phyloP scores from a whole-genome alignment of 1,284 basidiomycete species.

The Ustilago vetiveriae region DNA sequence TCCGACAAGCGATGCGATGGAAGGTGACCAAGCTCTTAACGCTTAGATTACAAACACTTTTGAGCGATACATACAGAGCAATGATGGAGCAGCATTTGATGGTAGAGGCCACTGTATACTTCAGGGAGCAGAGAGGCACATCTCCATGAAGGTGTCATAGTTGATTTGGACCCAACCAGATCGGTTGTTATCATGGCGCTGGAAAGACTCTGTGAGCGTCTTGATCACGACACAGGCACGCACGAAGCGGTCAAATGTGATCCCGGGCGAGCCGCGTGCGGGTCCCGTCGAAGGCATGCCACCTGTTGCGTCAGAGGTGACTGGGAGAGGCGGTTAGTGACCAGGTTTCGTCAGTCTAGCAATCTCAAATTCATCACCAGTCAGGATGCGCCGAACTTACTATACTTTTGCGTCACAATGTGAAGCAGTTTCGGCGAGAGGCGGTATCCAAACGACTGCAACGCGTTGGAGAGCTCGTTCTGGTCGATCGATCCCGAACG shows the following conservation, averaged over 20 bases:
- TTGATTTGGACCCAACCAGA: conserved; percentile 48
- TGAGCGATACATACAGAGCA: too few species aligned
- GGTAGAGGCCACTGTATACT: neutral
- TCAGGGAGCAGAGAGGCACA: conserved; percentile 52
- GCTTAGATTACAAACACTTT: too few species aligned
- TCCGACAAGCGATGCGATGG: too few species aligned
- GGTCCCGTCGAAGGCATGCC: conserved; percentile 30
- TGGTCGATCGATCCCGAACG: conserved; percentile 54
- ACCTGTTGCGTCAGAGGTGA: conserved; percentile 32
- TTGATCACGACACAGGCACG: conserved; percentile 58
- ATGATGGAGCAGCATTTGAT: too few species aligned
- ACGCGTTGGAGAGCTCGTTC: conserved; percentile 48
- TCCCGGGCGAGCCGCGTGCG: conserved; percentile 19
- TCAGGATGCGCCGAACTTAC: conserved; percentile 33
- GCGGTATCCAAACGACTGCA: conserved; percentile 56
- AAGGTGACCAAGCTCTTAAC: too few species aligned
- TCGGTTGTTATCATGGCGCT: conserved; percentile 44
- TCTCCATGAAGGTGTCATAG: conserved; percentile 53
- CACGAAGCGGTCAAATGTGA: conserved; percentile 58
- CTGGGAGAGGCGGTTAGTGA: conserved; percentile 20
- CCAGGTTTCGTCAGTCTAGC: conserved; percentile 12
- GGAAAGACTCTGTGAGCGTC: conserved; percentile 57
- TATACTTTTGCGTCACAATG: conserved; percentile 55
- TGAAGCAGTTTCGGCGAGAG: conserved; percentile 53
- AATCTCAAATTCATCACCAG: neutral